Evolutionary conservation across 2,329 filamentous ascomycete genomes (phyloP), one percentile per base, ranked within the genome.

Genomic region (Saccharata proteae): DNA sequence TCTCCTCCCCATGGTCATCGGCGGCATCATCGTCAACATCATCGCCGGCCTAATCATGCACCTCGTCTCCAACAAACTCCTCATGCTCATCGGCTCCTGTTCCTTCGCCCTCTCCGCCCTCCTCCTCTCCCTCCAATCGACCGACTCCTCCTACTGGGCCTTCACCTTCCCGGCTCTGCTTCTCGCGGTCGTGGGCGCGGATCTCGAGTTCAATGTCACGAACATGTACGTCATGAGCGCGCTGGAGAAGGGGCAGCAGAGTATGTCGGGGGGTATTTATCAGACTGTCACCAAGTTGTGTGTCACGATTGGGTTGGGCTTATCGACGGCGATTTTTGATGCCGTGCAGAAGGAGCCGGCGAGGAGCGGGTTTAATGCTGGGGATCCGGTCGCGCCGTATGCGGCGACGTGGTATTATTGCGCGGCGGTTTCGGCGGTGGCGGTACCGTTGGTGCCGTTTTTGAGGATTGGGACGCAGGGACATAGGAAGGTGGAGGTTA

Each of bases 211-310:
- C 49, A 78, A 79, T 37, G 75, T 80, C 14, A 68, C 71, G 3
- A 80, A 81, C 43, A 76, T 80, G 67, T 80, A 80, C 40, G 74
- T 80, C 32, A 71, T 79, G 62, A 74, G 71, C 4, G 71, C 70
- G 0, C 65, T 80, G 31, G 72, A 74, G 0, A 49, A 58, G 1
- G 59, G 67, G n/a, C 69, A 77, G 40, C 74, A 81, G 42, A 73
- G 71, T 1, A 65, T 80, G 10, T 75, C 74, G 0, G 74, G 76
- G 5, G 74, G 74, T 1, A 71, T 82, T 23, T 74, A 80, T 44
- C 77, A 80, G 48, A 79, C 77, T 3, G 61, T 76, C 14, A 70
- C 71, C 24, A 67, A 74, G 34, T 57, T 80, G 3, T 68, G 66
- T 29, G 63, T 64, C 30, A 74, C 74, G 0, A 54, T 77, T 2